Percentiles rank a stretch among this genome's conserved stretches.
These are phyloP conservation scores for Lasiosphaeria ovina DNA, from an alignment of 495 filamentous ascomycete species.

Conservation along the genomic window DNA sequence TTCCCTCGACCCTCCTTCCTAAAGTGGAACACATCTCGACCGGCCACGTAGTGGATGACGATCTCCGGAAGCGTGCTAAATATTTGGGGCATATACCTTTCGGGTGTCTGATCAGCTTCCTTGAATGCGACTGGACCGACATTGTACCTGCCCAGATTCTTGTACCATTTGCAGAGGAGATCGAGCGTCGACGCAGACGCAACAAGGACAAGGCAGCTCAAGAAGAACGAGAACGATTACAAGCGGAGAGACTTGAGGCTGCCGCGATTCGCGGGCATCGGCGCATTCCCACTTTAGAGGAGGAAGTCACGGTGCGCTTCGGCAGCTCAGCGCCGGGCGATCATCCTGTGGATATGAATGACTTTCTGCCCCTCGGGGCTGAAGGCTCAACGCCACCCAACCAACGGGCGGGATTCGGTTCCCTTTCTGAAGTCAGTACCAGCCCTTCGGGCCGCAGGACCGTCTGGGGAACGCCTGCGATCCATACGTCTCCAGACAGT, in stretches of 20 bases:
- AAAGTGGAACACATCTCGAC: conserved; percentile 89
- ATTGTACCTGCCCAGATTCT: conserved; percentile 75
- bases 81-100: conserved; percentile 90
- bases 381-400: conserved; percentile 39
- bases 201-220: conserved; percentile 84
- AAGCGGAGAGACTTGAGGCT: conserved; percentile 80
- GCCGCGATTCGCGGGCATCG: conserved; percentile 44
- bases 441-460: conserved; percentile 74
- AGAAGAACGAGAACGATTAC: conserved; percentile 85
- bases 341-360: conserved; percentile 44
- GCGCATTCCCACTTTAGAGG: conserved; percentile 36
- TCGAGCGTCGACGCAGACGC: conserved; percentile 71
- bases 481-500: conserved; percentile 51
- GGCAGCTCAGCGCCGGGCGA: conserved; percentile 23
- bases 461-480: conserved; percentile 79
- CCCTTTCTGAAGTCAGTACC: conserved; percentile 59
- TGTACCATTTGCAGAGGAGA: conserved; percentile 68
- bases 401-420: conserved; percentile 42
- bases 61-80: conserved; percentile 79
- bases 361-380: conserved; percentile 66
- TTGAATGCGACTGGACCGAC: conserved; percentile 97
- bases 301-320: conserved; percentile 34
- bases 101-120: conserved; percentile 88
- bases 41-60: conserved; percentile 88
- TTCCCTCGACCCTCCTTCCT: conserved; percentile 88